These are phyloP conservation scores for Ceratocystiopsis brevicomis DNA, from an alignment of 2,329 filamentous ascomycete species.

Conservation along the genomic window DNA sequence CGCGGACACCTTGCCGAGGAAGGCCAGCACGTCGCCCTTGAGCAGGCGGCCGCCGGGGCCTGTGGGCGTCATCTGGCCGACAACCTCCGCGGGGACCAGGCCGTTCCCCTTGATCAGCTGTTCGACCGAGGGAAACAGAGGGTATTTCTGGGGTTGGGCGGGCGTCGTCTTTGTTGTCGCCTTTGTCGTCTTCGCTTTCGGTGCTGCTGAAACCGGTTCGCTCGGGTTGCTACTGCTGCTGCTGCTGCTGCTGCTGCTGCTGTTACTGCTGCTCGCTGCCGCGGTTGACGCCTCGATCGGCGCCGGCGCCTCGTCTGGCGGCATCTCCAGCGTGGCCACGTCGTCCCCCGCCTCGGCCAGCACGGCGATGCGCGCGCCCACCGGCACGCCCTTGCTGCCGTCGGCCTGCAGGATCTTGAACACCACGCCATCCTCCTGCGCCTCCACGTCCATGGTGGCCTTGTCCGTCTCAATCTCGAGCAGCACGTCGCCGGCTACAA, in stretches of 20 bases:
- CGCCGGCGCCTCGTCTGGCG: conserved; percentile 37
- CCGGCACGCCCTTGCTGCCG: conserved; percentile 57
- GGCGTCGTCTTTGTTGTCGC: conserved; percentile 22
- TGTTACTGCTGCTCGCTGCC: neutral
- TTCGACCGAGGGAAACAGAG: conserved; percentile 65
- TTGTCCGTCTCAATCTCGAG: conserved; percentile 91
- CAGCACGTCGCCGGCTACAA: conserved; percentile 66
- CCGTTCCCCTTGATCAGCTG: conserved; percentile 65
- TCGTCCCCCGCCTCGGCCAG: conserved; percentile 70
- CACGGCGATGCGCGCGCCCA: conserved; percentile 66
- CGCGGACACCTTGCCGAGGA: conserved; percentile 58
- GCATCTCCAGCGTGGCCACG: conserved; percentile 52
- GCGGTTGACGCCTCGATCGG: conserved; percentile 8
- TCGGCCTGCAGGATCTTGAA: conserved; percentile 63
- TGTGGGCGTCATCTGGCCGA: conserved; percentile 67
- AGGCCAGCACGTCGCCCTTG: conserved; percentile 89
- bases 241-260: neutral
- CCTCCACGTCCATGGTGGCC: conserved; percentile 87
- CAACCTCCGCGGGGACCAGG: conserved; percentile 48
- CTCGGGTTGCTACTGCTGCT: neutral
- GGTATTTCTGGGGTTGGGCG: conserved; percentile 44
- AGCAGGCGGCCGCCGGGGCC: conserved; percentile 76
- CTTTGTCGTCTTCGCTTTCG: conserved; percentile 18
- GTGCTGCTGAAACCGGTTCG: neutral
- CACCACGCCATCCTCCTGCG: conserved; percentile 71